Evolutionary conservation across 176 grass and related monocot species (phyloP).

Genomic region (Avena sativa): DNA sequence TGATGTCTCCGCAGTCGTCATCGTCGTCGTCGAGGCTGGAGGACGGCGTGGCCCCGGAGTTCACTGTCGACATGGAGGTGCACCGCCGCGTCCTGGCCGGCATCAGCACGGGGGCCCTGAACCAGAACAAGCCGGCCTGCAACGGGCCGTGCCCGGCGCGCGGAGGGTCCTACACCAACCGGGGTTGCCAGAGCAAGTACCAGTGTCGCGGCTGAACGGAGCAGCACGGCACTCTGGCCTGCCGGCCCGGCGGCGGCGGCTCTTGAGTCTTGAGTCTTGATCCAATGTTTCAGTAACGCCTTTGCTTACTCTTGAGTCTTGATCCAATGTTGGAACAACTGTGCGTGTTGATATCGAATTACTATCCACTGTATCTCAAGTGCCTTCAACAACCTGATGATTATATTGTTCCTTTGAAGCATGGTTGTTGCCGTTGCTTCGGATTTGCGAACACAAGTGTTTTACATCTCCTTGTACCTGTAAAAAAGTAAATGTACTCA

Average conservation of each 20-base stretch:
- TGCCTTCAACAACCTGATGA: neutral
- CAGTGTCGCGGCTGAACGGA: neutral
- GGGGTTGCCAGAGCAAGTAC: slow-evolving; percentile 9
- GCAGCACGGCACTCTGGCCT: neutral
- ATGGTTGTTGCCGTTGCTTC: neutral
- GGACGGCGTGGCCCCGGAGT: slow-evolving; percentile 28
- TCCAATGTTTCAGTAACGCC: no score
- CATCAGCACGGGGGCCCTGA: neutral
- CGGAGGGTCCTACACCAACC: slow-evolving; percentile 37
- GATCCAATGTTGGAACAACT: no score
- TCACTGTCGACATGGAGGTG: neutral
- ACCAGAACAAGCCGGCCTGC: slow-evolving; percentile 7
- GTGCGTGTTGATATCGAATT: no score
- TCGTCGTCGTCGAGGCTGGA: slow-evolving; percentile 14
- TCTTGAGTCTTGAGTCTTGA: no score
- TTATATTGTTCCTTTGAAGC: no score
- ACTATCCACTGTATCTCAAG: neutral
- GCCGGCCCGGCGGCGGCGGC: no score
- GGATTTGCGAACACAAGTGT: neutral
- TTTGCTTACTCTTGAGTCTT: no score
- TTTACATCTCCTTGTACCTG: neutral
- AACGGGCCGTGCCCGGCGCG: neutral
- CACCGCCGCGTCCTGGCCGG: slow-evolving; percentile 48
- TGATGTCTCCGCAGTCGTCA: neutral
- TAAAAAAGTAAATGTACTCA: neutral